Percentiles rank a stretch among this genome's conserved stretches.
Evolutionary conservation across 345 rosid species (phyloP).

Genomic region (Eucalyptus globulus): DNA sequence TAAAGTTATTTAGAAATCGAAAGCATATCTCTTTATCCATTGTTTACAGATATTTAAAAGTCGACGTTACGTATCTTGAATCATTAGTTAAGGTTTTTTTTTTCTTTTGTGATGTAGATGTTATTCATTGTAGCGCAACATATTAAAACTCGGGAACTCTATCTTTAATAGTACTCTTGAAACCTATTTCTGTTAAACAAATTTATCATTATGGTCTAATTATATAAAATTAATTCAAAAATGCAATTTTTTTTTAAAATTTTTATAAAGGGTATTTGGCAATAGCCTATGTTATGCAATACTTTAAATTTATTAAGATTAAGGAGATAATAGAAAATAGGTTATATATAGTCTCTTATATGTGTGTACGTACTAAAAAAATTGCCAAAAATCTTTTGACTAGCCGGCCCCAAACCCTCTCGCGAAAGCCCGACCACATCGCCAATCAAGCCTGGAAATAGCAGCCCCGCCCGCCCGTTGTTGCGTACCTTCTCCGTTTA

Average conservation of each 20-base stretch:
- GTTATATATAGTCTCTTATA: background rate
- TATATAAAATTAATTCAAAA: background rate
- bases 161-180: background rate
- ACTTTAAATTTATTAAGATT: background rate
- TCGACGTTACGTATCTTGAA: background rate
- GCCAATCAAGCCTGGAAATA: background rate
- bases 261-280: background rate
- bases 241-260: background rate
- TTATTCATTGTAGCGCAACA: background rate
- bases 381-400: background rate
- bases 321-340: background rate
- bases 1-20: background rate
- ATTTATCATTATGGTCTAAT: background rate
- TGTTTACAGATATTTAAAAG: background rate
- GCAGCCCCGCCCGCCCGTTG: accelerated
- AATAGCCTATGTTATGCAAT: background rate
- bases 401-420: background rate
- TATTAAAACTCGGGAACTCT: background rate
- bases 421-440: background rate
- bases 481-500: too few species aligned
- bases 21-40: background rate
- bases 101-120: background rate
- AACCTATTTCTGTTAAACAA: background rate
- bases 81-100: background rate
- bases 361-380: background rate